Evolutionary conservation across 2,329 filamentous ascomycete genomes (phyloP).

Genomic region (Bipolaris zeicola): DNA sequence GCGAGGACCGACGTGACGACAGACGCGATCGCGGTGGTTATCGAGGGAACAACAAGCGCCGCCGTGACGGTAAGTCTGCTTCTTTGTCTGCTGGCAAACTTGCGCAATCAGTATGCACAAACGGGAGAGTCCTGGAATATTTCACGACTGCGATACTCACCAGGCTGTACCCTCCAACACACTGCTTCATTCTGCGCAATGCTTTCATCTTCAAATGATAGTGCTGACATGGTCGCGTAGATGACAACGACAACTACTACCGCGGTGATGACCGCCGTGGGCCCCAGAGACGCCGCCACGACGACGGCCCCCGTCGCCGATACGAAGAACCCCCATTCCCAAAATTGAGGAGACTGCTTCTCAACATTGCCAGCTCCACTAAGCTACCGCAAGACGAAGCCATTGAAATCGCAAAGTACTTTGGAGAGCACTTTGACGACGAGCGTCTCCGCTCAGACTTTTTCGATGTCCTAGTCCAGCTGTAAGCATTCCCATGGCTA

Average conservation of each 20-base stretch:
- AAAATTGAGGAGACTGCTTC: slow-evolving; percentile 42
- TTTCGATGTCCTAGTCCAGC: slow-evolving; percentile 73
- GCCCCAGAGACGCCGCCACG: slow-evolving; percentile 39
- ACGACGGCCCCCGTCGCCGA: slow-evolving; percentile 39
- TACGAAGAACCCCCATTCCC: slow-evolving; percentile 44
- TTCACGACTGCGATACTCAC: background rate
- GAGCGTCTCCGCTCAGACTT: slow-evolving; percentile 76
- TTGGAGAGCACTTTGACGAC: slow-evolving; percentile 79
- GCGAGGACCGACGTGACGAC: slow-evolving; percentile 30
- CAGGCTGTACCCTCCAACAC: background rate
- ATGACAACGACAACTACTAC: slow-evolving; percentile 36
- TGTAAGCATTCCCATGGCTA: slow-evolving; percentile 55
- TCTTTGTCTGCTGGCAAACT: background rate
- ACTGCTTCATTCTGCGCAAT: background rate
- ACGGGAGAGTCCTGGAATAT: background rate
- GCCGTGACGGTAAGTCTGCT: slow-evolving; percentile 38
- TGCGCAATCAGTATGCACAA: background rate
- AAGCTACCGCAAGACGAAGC: slow-evolving; percentile 47
- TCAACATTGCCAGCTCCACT: slow-evolving; percentile 48
- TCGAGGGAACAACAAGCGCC: slow-evolving; percentile 39
- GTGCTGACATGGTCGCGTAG: slow-evolving; percentile 19
- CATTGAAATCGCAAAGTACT: slow-evolving; percentile 60
- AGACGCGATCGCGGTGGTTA: slow-evolving; percentile 32
- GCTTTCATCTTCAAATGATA: slow-evolving; percentile 1
- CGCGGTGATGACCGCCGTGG: slow-evolving; percentile 40